Base-by-base conservation (phyloP, 805 yeast genomes). In the Cephaloascus albidus region DNA sequence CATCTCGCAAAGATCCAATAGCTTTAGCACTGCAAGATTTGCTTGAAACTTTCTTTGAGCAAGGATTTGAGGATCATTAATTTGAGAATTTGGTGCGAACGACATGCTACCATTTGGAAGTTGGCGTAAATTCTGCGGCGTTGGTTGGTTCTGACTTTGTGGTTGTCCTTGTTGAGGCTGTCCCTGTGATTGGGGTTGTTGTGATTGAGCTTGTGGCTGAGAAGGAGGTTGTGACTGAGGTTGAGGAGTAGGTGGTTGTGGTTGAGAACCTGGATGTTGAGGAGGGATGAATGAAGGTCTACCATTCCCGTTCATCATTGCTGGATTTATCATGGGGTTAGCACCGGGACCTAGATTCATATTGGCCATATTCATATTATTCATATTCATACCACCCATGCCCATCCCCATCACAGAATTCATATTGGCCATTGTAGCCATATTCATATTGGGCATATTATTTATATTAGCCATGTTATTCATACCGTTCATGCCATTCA, bases 1-100 rank as follows among this genome's bases (percentile, higher is more conserved):
- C 33, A 61, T 49, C 43, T 75, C 80, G 33, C 74, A 62, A 26
- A 73, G 61, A 35, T 72, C 78, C 45, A 74, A 55, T 10, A 76
- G 54, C 39, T 74, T 63, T 38, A 74, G 53, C 4, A 76, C 62
- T 1, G 81, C 81, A 31, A 15, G 14, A 31, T 31, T 31, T 15
- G 33, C 6, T 6, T 8, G 33, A 16, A 6, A 8, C 14, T 31
- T 31, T 14, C 33, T 14, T 8, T 8, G 16, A n/a, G 6, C 14
- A 6, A 6, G 17, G 16, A 31, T 31, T 16, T 31, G 33, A 6
- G 17, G 15, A 15, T 31, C 14, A 10, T 26, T 14, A 14, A 14
- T 26, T 31, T 31, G 17, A 31, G 10, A 8, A 16, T 31, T 31
- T 8, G 8, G 6, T 6, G 15, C 6, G 17, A 16, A 31, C 14